Conservation (phyloP, 345 rosid species). For the Eucalyptus tenuipes region DNA sequence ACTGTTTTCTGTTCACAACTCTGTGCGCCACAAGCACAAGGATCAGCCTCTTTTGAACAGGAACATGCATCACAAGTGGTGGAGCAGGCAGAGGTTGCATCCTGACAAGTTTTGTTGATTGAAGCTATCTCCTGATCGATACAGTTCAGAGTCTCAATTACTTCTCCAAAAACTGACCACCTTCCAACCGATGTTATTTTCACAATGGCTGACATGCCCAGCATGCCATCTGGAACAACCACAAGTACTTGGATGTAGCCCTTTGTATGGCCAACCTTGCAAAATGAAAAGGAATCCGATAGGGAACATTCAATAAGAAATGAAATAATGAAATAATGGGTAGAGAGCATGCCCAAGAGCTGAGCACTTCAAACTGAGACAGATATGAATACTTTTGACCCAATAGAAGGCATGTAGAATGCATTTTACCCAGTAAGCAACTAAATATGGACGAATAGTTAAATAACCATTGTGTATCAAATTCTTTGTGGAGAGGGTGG, state of each 20-base stretch:
- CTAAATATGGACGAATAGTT: background rate
- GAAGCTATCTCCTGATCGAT: background rate
- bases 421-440: background rate
- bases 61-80: slow-evolving; percentile 22
- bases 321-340: background rate
- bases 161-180: slow-evolving; percentile 91
- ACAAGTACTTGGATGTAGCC: slow-evolving; percentile 80
- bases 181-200: slow-evolving; percentile 89
- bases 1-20: slow-evolving; percentile 21
- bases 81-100: slow-evolving; percentile 9
- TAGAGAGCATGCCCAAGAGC: background rate
- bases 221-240: slow-evolving; percentile 51
- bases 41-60: slow-evolving; percentile 21
- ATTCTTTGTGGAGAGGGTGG: background rate
- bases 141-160: slow-evolving; percentile 39
- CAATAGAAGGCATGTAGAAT: background rate
- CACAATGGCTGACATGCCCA: slow-evolving; percentile 64
- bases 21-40: slow-evolving; percentile 35
- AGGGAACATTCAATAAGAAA: background rate
- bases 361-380: background rate
- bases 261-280: slow-evolving; percentile 91
- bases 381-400: background rate
- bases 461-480: background rate
- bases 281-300: background rate
- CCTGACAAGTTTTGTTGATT: slow-evolving; percentile 4